These are phyloP conservation scores for Lantana camara DNA, from an alignment of 257 asterid species.

Conservation along the genomic window DNA sequence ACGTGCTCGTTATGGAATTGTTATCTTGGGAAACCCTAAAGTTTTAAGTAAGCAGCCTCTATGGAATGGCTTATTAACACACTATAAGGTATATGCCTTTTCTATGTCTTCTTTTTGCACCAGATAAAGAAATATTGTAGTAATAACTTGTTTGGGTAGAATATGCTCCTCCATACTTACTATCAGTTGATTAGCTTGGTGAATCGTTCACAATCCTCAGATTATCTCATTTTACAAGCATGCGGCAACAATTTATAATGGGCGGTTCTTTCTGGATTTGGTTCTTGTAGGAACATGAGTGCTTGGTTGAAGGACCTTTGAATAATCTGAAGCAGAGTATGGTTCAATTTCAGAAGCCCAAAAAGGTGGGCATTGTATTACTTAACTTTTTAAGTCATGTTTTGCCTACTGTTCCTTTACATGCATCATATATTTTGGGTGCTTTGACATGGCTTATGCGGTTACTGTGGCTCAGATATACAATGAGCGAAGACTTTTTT, in stretches of 20 bases:
- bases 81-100: conserved; percentile 73
- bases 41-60: conserved; percentile 95
- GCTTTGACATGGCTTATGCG: conserved; percentile 34
- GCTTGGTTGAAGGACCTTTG: conserved; percentile 99
- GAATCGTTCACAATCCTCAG: not conserved
- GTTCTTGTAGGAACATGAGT: conserved; percentile 77
- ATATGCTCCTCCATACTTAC: conserved; percentile 21
- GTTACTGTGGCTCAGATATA: conserved; percentile 63
- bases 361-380: conserved; percentile 55
- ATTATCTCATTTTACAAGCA: not conserved
- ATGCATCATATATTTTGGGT: not conserved
- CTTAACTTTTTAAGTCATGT: conserved; percentile 3
- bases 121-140: conserved; percentile 4
- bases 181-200: conserved; percentile 12
- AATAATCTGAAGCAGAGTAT: conserved; percentile 97
- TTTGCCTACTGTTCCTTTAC: conserved; percentile 3
- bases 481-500: conserved; percentile 84
- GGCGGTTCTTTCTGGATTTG: conserved; percentile 24
- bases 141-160: conserved; percentile 13
- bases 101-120: conserved; percentile 11
- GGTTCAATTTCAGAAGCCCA: conserved; percentile 99
- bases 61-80: conserved; percentile 93
- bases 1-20: conserved; percentile 99
- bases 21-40: conserved; percentile 95
- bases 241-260: not conserved